Evolutionary conservation across 2,329 filamentous ascomycete species (phyloP), one percentile per base, ranked within the genome.

Genomic region (Colletotrichum falcatum): DNA sequence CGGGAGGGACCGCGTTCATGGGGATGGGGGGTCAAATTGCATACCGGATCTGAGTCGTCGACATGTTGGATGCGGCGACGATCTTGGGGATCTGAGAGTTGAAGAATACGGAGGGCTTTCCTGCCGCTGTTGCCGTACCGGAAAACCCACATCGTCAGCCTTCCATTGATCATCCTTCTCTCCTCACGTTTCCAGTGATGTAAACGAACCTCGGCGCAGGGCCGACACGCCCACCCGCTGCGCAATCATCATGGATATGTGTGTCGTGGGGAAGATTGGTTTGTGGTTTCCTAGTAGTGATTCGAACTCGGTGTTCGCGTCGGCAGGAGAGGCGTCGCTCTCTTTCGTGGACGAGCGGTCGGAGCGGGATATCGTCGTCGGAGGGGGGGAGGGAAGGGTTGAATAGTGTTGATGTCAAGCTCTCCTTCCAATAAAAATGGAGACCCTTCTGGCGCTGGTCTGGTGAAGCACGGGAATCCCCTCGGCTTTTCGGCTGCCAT

Each of bases 151-250:
- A 65, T 48, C n/a, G 64, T 74, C 66, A 72, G 67, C 55, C 16
- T 33, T 58, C 35, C 33, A 62, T 53, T 39, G 23, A 30, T 28
- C 28, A 20, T 30, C 42, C 20, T 14, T 8, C 11, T 26, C 30
- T 7, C n/a, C 30, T 12, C 5, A 1, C 37, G 4, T 37, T n/a
- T 58, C 28, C 18, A 63, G 60, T 65, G 64, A 62, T 51, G 61
- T 63, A 58, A 65, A 77, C 84, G 76, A 79, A 89, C 88, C 85
- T 86, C 87, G 85, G 80, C 87, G 87, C 79, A 89, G 80, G 79
- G 87, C 87, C 81, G 85, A 84, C 75, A 88, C 78, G 79, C 87
- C 88, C 77, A 88, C 83, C 82, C 87, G 82, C 76, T 87, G 86
- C 77, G 86, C 83, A 79, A 84, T 86, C 88, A 90, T 90, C 53